Evolutionary conservation across 2,329 filamentous ascomycete species (phyloP).

Genomic region (Hypoxylon sp.): DNA sequence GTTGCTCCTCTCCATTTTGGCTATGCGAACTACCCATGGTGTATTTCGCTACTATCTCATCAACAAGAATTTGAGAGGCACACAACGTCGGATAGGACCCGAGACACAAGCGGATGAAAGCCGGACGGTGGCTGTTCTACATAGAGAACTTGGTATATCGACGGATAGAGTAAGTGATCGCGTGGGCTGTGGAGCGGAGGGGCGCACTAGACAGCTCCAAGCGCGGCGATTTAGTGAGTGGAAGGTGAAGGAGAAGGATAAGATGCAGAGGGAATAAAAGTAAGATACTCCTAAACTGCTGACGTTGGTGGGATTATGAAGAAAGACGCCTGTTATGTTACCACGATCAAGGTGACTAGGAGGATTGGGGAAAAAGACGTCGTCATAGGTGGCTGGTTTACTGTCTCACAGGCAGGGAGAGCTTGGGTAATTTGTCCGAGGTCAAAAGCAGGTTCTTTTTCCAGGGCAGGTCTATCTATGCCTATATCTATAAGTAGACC

Average conservation of each 20-base stretch:
- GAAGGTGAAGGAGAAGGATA: not conserved
- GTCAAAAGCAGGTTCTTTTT: slow-evolving; percentile 1
- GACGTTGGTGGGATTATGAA: not conserved
- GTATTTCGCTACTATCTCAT: not conserved
- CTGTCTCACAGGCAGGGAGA: slow-evolving; percentile 8
- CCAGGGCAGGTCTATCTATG: too few species aligned
- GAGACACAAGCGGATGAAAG: not conserved
- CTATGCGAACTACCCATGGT: slow-evolving; percentile 34
- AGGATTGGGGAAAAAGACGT: slow-evolving; percentile 19
- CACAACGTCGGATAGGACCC: not conserved
- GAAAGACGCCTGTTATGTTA: not conserved
- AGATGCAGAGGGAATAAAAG: not conserved
- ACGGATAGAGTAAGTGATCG: not conserved
- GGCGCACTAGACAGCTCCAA: not conserved
- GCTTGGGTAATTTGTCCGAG: not conserved
- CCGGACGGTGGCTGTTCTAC: not conserved
- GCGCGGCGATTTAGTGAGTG: not conserved
- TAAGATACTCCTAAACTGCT: not conserved
- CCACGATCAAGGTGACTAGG: not conserved
- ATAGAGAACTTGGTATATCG: not conserved
- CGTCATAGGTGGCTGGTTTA: slow-evolving; percentile 32
- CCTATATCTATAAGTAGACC: too few species aligned
- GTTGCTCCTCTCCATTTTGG: slow-evolving; percentile 29
- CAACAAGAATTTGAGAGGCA: not conserved
- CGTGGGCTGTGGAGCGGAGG: not conserved